Conservation (phyloP, 352 stramenopile genomes). For the Phytophthora litchii region DNA sequence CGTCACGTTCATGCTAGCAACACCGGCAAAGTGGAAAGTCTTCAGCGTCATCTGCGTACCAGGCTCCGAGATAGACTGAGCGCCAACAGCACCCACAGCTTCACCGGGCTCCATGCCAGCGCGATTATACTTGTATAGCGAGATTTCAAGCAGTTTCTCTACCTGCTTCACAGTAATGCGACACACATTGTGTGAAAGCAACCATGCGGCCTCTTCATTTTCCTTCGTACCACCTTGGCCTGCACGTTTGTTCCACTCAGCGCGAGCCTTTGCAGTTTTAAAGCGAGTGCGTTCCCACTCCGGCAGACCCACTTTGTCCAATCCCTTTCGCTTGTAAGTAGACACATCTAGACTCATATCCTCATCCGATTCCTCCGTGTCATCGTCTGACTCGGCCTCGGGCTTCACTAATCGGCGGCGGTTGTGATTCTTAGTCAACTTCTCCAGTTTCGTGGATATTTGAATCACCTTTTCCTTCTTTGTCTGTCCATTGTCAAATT, state of each 20-base stretch:
- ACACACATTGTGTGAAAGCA: constrained; percentile 92
- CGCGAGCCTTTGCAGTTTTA: constrained; percentile 48
- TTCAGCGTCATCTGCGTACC: constrained; percentile 97
- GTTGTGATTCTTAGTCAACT: constrained; percentile 48
- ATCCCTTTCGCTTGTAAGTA: constrained; percentile 71
- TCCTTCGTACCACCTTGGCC: constrained; percentile 54
- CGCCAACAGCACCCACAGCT: constrained; percentile 96
- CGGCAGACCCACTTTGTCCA: constrained; percentile 64
- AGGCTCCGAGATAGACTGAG: constrained; percentile 97
- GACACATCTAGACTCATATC: constrained; percentile 51
- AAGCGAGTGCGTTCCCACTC: constrained; percentile 69
- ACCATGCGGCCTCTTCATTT: constrained; percentile 76
- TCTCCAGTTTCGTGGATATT: constrained; percentile 68
- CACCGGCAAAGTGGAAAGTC: constrained; percentile 99
- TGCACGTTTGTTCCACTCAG: constrained; percentile 63
- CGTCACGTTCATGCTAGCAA: constrained; percentile 99
- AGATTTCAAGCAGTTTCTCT: constrained; percentile 77
- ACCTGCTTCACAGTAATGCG: constrained; percentile 87
- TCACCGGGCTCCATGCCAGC: constrained; percentile 95
- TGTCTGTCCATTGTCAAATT: constrained; percentile 20
- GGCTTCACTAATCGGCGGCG: constrained; percentile 63
- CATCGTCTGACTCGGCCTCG: constrained; percentile 43
- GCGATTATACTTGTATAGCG: constrained; percentile 87
- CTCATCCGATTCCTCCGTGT: constrained; percentile 59
- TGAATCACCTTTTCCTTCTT: constrained; percentile 66